A percentile compares a stretch with the other conserved stretches of the same genome.
These are phyloP conservation scores for Aspergillus felis DNA, from an alignment of 2,329 filamentous ascomycete species.

Conservation along the genomic window DNA sequence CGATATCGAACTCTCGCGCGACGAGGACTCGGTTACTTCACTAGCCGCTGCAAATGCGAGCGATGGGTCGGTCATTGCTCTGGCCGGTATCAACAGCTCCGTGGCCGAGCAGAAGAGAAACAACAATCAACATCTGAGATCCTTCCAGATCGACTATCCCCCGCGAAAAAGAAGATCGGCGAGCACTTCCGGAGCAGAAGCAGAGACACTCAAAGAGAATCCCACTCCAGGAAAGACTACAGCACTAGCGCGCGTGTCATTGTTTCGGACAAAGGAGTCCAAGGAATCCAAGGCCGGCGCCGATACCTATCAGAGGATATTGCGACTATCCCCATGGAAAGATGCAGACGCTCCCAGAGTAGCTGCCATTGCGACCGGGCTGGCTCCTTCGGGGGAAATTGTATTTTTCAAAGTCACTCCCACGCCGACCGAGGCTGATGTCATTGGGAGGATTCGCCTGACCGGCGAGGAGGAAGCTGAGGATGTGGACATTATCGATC, in stretches of 20 bases:
- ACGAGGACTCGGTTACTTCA: conserved; percentile 87
- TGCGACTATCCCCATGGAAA: conserved; percentile 54
- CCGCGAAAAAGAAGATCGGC: conserved; percentile 37
- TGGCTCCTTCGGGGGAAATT: conserved; percentile 72
- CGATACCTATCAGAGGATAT: conserved; percentile 58
- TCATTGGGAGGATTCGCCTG: conserved; percentile 52
- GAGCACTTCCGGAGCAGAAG: conserved; percentile 10
- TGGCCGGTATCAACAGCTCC: conserved; percentile 82
- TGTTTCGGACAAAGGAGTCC: conserved; percentile 44
- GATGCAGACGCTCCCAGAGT: conserved; percentile 58
- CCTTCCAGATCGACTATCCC: conserved; percentile 62
- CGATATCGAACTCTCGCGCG: conserved; percentile 72
- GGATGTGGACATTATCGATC: conserved; percentile 40
- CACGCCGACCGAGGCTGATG: conserved; percentile 48
- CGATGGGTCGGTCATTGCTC: conserved; percentile 51
- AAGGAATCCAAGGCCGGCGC: conserved; percentile 28
- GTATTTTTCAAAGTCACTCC: conserved; percentile 70
- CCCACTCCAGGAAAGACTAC: conserved; percentile 33
- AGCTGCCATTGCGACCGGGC: conserved; percentile 73
- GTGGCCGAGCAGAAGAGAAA: conserved; percentile 67
- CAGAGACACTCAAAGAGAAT: conserved; percentile 24
- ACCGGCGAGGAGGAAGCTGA: conserved; percentile 50
- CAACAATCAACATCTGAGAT: conserved; percentile 78
- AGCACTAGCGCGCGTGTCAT: conserved; percentile 47
- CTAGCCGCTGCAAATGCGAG: conserved; percentile 65